A percentile compares a stretch with the other conserved stretches of the same genome.
These are phyloP conservation scores for Aspergillus pseudoglaucus DNA, from an alignment of 2,329 filamentous ascomycete species.

Conservation along the genomic window DNA sequence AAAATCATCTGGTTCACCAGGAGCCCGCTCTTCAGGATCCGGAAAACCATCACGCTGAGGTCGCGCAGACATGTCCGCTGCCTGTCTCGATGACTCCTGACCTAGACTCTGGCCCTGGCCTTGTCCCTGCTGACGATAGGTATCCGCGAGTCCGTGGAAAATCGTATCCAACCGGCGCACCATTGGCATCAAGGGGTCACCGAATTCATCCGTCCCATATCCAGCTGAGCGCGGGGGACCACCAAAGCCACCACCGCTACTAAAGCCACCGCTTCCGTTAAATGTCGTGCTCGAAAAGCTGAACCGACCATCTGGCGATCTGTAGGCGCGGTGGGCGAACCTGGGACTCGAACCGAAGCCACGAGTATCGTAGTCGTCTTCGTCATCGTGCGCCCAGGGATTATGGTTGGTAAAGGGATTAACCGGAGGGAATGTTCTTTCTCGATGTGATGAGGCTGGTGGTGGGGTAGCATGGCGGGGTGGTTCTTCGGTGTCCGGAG, in stretches of 20 bases:
- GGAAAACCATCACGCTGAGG: slow-evolving; percentile 1
- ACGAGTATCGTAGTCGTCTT: slow-evolving; percentile 28
- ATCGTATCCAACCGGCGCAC: slow-evolving; percentile 39
- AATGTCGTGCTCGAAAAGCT: slow-evolving; percentile 31
- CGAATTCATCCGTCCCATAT: slow-evolving; percentile 5
- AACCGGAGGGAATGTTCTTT: slow-evolving; percentile 11
- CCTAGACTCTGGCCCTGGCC: background rate
- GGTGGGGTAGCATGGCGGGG: slow-evolving; percentile 18
- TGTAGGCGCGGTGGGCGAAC: slow-evolving; percentile 32
- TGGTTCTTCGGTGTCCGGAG: slow-evolving; percentile 18
- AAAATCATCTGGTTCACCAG: slow-evolving; percentile 7
- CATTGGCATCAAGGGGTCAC: slow-evolving; percentile 25
- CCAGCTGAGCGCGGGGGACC: slow-evolving; percentile 12
- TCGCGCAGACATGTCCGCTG: background rate
- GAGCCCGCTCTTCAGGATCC: slow-evolving; percentile 6
- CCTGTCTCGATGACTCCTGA: background rate
- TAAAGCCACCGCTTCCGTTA: slow-evolving; percentile 5
- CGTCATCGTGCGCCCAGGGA: slow-evolving; percentile 42
- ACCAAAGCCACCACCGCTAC: slow-evolving; percentile 10
- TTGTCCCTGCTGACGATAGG: slow-evolving; percentile 15
- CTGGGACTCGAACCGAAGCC: slow-evolving; percentile 8
- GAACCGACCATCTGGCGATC: slow-evolving; percentile 43
- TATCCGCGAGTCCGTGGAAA: slow-evolving; percentile 40
- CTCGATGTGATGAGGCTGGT: slow-evolving; percentile 17
- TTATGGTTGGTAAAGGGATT: slow-evolving; percentile 40